These are phyloP conservation scores for Vinca minor DNA, from an alignment of 257 asterid species.

Conservation along the genomic window DNA sequence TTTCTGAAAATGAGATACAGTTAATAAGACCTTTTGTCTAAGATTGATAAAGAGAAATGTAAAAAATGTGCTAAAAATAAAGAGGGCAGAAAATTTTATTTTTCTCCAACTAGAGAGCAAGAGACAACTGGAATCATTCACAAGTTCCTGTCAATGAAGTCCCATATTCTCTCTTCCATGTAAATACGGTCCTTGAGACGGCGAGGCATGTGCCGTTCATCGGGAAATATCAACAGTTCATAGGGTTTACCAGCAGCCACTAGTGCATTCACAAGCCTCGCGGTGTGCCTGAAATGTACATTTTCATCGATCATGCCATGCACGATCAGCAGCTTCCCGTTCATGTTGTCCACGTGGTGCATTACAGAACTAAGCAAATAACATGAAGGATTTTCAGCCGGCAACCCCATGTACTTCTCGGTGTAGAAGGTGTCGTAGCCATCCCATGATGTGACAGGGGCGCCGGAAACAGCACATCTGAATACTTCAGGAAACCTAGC, in stretches of 20 bases:
- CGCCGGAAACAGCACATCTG: conserved; percentile 75
- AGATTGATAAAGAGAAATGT: neutral
- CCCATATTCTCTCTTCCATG: conserved; percentile 96
- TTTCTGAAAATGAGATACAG: conserved; percentile 3
- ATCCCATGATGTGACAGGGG: conserved; percentile 97
- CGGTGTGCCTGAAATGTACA: conserved; percentile 93
- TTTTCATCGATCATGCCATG: conserved; percentile 97
- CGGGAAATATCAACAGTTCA: conserved; percentile 76
- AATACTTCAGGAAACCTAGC: no score
- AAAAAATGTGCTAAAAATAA: neutral
- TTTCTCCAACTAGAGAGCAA: conserved; percentile 14
- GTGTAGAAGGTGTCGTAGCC: conserved; percentile 87
- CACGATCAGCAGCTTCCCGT: conserved; percentile 70
- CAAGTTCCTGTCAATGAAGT: conserved; percentile 59
- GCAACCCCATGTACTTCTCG: conserved; percentile 88
- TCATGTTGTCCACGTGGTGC: conserved; percentile 50
- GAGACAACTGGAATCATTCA: conserved; percentile 23
- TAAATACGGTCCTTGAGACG: conserved; percentile 51
- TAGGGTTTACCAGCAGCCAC: conserved; percentile 59
- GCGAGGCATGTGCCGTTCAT: conserved; percentile 95
- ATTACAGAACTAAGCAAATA: conserved; percentile 57
- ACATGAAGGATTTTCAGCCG: conserved; percentile 38
- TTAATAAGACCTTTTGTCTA: neutral
- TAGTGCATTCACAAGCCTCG: conserved; percentile 73
- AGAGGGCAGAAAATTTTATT: conserved; percentile 17